Evolutionary conservation across 1,139 yeast species (phyloP).

Genomic region (Meyerozyma sp.): DNA sequence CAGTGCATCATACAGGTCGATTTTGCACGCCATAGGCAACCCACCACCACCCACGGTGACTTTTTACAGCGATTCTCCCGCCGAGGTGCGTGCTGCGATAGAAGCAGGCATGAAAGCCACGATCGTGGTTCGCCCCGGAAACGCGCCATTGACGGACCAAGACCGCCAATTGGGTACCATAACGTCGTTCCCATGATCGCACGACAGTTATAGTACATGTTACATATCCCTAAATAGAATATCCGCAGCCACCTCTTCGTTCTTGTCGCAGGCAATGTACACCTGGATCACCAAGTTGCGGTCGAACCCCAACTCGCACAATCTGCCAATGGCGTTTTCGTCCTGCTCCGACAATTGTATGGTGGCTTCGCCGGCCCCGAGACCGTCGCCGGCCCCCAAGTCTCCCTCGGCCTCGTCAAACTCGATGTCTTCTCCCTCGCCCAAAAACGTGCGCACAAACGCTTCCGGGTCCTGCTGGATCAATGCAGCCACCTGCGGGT

Average conservation of each 20-base stretch:
- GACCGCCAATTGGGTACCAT: slow-evolving; percentile 16
- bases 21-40: slow-evolving; percentile 42
- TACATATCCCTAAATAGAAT: slow-evolving; percentile 61
- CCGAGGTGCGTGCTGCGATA: slow-evolving; percentile 68
- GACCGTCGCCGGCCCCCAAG: slow-evolving; percentile 27
- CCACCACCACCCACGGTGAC: slow-evolving; percentile 31
- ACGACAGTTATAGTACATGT: slow-evolving; percentile 1
- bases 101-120: slow-evolving; percentile 56
- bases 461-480: slow-evolving; percentile 86
- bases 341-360: slow-evolving; percentile 76
- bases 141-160: slow-evolving; percentile 43
- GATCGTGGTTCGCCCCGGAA: slow-evolving; percentile 73
- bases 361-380: slow-evolving; percentile 34
- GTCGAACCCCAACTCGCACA: slow-evolving; percentile 91
- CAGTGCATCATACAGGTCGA: slow-evolving; percentile 50
- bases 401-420: slow-evolving; percentile 21
- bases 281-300: slow-evolving; percentile 86
- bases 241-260: slow-evolving; percentile 95
- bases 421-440: slow-evolving; percentile 48
- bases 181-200: not conserved
- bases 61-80: slow-evolving; percentile 72
- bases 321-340: slow-evolving; percentile 77
- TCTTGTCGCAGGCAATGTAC: slow-evolving; percentile 96
- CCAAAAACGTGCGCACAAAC: slow-evolving; percentile 67
- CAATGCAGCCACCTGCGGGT: slow-evolving; percentile 81